Conservation (phyloP, 176 grass and related monocot species). For the Tillandsia fasciculata region DNA sequence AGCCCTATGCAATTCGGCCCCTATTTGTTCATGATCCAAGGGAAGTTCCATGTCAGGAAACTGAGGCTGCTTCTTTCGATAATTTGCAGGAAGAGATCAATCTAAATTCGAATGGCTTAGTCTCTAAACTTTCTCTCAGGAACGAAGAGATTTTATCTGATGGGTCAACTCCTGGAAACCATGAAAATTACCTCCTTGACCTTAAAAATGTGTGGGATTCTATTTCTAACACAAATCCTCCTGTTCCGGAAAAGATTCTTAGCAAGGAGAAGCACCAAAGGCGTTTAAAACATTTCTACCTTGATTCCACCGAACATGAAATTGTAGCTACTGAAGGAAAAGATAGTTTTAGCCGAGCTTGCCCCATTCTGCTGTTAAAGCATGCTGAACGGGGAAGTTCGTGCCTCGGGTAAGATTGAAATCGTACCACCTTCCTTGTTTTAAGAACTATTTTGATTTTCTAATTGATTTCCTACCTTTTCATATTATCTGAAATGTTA, state of each 20-base stretch:
- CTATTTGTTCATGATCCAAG: conserved; percentile 73
- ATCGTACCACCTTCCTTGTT: not conserved
- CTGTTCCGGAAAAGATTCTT: conserved; percentile 49
- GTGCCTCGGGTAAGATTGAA: conserved; percentile 21
- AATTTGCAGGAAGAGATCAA: conserved; percentile 28
- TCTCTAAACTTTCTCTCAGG: conserved; percentile 9
- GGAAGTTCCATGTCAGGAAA: conserved; percentile 26
- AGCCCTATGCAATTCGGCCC: conserved; percentile 47
- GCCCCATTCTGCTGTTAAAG: conserved; percentile 67
- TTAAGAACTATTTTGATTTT: not conserved
- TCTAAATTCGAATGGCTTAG: conserved; percentile 12
- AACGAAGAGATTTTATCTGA: conserved; percentile 22
- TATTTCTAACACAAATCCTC: conserved; percentile 39
- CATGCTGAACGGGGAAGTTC: conserved; percentile 34
- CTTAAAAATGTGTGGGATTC: conserved; percentile 58
- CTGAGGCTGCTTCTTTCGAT: conserved; percentile 18
- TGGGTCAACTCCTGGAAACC: conserved; percentile 31
- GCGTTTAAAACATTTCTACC: conserved; percentile 48
- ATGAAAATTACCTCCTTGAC: conserved; percentile 37
- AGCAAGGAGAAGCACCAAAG: conserved; percentile 51
- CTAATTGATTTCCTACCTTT: not conserved
- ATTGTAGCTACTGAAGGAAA: conserved; percentile 28
- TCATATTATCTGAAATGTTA: not conserved
- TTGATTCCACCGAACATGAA: conserved; percentile 42
- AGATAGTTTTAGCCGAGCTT: conserved; percentile 35